These are phyloP conservation scores for Colletotrichum theobromicola DNA, from an alignment of 2,329 filamentous ascomycete species.

Conservation along the genomic window DNA sequence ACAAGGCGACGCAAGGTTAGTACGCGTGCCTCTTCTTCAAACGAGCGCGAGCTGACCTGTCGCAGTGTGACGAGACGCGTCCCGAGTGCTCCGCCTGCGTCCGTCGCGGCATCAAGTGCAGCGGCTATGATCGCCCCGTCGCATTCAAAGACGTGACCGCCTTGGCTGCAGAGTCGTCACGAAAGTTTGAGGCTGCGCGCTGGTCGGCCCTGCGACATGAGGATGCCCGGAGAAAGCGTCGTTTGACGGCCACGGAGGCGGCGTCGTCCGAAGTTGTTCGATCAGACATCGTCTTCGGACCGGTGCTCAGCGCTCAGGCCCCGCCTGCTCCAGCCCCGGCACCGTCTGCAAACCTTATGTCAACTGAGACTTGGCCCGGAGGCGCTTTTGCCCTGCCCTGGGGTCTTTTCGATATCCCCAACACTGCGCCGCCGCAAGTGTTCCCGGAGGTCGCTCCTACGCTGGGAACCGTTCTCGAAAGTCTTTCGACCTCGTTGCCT, in stretches of 20 bases:
- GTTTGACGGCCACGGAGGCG: neutral
- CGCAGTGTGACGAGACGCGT: slow-evolving; percentile 10
- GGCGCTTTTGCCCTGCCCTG: neutral
- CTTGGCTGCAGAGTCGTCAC: slow-evolving; percentile 3
- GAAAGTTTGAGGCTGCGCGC: slow-evolving; percentile 5
- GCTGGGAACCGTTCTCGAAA: neutral
- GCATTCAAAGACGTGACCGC: slow-evolving; percentile 12
- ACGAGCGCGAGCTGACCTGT: neutral
- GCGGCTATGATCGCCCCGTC: slow-evolving; percentile 7
- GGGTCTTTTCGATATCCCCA: neutral
- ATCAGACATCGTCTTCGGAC: neutral
- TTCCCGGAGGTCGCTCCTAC: no score
- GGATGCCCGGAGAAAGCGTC: neutral
- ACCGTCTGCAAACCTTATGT: neutral
- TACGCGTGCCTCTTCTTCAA: neutral
- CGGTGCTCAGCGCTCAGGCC: neutral
- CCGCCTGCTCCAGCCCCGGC: neutral
- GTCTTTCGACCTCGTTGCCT: neutral
- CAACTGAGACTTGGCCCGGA: neutral
- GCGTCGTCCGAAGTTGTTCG: neutral
- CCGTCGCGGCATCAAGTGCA: slow-evolving; percentile 4
- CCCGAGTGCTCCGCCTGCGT: slow-evolving; percentile 9
- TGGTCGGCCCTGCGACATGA: neutral
- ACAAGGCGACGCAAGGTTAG: slow-evolving; percentile 3
- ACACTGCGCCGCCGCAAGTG: neutral